Conservation (phyloP, 352 stramenopile species). For the Phytophthora vignae region DNA sequence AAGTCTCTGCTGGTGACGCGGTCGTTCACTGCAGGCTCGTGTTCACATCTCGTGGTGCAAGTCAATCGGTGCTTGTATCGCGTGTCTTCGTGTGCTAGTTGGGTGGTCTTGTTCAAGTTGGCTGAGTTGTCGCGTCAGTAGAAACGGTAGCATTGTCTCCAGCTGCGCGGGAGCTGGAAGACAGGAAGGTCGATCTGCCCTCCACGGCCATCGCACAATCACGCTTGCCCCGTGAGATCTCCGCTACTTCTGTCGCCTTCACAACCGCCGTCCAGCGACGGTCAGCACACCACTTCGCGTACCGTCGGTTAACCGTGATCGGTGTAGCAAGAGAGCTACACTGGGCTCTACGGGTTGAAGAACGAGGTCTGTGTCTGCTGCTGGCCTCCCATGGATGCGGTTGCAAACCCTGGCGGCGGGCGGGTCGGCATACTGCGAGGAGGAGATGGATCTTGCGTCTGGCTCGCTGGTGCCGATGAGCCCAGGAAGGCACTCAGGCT, state of each 20-base stretch:
- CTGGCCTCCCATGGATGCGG: constrained; percentile 22
- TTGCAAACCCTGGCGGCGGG: constrained; percentile 54
- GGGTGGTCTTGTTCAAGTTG: constrained; percentile 11
- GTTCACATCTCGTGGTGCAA: constrained; percentile 11
- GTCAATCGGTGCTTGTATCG: constrained; percentile 20
- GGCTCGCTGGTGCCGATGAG: constrained; percentile 33
- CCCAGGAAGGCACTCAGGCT: constrained; percentile 79
- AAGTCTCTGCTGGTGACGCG: constrained; percentile 22
- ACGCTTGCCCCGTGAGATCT: constrained; percentile 2
- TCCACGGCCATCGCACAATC: constrained; percentile 2
- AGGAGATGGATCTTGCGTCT: constrained; percentile 36
- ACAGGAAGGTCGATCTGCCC: neutral
- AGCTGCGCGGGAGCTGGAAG: neutral
- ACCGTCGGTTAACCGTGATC: constrained; percentile 11
- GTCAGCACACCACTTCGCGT: constrained; percentile 12
- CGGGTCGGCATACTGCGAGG: constrained; percentile 34
- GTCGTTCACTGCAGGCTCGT: constrained; percentile 14
- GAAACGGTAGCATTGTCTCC: neutral
- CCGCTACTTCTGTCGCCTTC: constrained; percentile 13
- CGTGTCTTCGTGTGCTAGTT: constrained; percentile 15
- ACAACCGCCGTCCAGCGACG: constrained; percentile 2
- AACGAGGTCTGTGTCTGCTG: constrained; percentile 66
- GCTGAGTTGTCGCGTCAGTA: constrained; percentile 4
- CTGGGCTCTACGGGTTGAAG: constrained; percentile 58
- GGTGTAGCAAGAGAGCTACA: constrained; percentile 6